These are phyloP conservation scores for Pichia sp. DNA, from an alignment of 1,139 yeast genomes.

Conservation along the genomic window DNA sequence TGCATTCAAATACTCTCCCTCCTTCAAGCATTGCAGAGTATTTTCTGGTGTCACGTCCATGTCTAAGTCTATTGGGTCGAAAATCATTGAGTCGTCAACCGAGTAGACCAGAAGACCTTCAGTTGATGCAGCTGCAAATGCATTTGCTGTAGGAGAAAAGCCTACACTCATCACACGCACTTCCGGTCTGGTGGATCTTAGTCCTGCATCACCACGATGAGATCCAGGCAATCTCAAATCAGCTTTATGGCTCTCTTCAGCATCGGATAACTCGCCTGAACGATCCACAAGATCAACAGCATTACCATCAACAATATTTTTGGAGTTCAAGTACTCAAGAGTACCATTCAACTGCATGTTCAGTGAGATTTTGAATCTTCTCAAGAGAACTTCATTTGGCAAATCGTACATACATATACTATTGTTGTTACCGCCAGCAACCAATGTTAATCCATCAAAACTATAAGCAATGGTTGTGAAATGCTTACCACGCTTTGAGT, in stretches of 20 bases:
- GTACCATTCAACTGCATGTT: constrained; percentile 95
- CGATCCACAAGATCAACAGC: constrained; percentile 77
- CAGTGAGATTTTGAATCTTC: constrained; percentile 76
- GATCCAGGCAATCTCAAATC: constrained; percentile 86
- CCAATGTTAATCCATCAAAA: constrained; percentile 80
- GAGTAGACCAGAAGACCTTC: constrained; percentile 87
- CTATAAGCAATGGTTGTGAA: constrained; percentile 81
- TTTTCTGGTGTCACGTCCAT: constrained; percentile 85
- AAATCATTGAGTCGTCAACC: constrained; percentile 66
- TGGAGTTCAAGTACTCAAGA: constrained; percentile 68
- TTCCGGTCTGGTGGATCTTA: constrained; percentile 72
- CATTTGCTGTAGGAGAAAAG: constrained; percentile 86
- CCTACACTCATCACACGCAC: constrained; percentile 70
- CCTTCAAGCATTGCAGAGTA: constrained; percentile 57
- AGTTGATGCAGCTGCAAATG: constrained; percentile 94
- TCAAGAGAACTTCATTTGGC: constrained; percentile 77
- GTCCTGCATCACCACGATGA: constrained; percentile 79
- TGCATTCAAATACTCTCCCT: constrained; percentile 73
- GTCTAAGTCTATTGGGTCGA: constrained; percentile 95
- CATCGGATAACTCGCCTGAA: constrained; percentile 80
- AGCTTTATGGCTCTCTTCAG: constrained; percentile 62
- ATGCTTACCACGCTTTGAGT: constrained; percentile 77
- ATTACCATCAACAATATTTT: constrained; percentile 83
- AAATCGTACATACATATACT: constrained; percentile 89
- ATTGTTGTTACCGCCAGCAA: constrained; percentile 93